These are phyloP conservation scores for Nowakowskiella sp. DNA, from an alignment of 192 early-diverging fungal species.

Conservation along the genomic window DNA sequence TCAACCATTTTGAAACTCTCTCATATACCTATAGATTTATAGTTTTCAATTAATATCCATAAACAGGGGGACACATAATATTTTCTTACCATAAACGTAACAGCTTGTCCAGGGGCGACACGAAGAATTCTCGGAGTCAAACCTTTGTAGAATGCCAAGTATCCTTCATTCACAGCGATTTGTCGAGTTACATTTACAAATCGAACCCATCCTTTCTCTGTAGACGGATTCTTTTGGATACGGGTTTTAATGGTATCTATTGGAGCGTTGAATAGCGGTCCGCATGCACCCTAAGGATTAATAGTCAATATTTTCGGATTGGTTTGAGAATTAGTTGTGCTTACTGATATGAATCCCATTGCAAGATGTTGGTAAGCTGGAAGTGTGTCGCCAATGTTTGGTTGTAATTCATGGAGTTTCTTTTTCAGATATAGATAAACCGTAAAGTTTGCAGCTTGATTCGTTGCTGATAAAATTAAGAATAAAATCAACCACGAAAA, in stretches of 20 bases:
- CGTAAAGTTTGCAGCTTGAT: conserved; percentile 99
- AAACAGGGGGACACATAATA: not conserved
- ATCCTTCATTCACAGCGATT: conserved; percentile 84
- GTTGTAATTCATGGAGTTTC: conserved; percentile 60
- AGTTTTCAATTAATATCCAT: too few relatives aligned
- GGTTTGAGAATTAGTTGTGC: conserved; percentile 74
- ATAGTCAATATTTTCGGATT: not conserved
- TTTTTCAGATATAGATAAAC: conserved; percentile 91
- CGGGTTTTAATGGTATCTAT: conserved; percentile 99
- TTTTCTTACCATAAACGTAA: conserved; percentile 79
- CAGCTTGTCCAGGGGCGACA: conserved; percentile 93
- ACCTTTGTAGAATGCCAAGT: conserved; percentile 90
- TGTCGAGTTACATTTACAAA: conserved; percentile 68
- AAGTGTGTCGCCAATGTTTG: conserved; percentile 40
- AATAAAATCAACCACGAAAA: too few relatives aligned
- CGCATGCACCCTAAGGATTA: conserved; percentile 55
- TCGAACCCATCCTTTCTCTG: conserved; percentile 66
- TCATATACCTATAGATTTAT: not conserved
- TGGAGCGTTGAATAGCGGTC: conserved; percentile 90
- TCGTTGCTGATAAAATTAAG: conserved; percentile 59
- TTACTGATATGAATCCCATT: conserved; percentile 84
- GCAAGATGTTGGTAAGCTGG: conserved; percentile 86
- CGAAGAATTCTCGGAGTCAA: conserved; percentile 84
- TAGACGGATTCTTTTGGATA: conserved; percentile 76
- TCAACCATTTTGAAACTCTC: not conserved